A percentile compares a stretch with the other conserved stretches of the same genome.
Conservation (phyloP, 176 grass and related monocot genomes). For the Avena atlantica region DNA sequence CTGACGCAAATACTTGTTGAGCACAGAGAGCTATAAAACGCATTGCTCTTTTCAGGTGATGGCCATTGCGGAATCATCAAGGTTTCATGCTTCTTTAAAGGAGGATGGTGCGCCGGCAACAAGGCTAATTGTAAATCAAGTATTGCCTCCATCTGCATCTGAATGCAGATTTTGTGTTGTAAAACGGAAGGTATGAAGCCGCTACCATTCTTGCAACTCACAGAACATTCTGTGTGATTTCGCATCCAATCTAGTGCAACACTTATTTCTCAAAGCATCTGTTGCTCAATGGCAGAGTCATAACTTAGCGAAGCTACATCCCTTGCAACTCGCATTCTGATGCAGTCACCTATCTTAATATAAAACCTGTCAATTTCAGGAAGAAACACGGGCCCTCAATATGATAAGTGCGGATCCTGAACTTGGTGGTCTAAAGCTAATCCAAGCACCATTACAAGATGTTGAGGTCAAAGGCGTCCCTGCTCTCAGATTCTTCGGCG, state of each 20-base stretch:
- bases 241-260: no score
- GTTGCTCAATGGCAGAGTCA: not conserved
- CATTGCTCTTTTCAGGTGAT: slow-evolving; percentile 48
- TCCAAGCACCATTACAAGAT: slow-evolving; percentile 53
- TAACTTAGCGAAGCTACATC: not conserved
- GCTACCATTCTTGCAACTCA: not conserved
- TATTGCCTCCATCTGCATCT: slow-evolving; percentile 46
- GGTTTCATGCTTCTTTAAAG: slow-evolving; percentile 55
- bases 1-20: slow-evolving; percentile 6
- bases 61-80: slow-evolving; percentile 57
- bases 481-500: slow-evolving; percentile 58
- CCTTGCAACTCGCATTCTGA: not conserved
- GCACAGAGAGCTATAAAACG: not conserved
- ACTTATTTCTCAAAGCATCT: not conserved
- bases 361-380: slow-evolving; percentile 47
- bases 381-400: slow-evolving; percentile 55
- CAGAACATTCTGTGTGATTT: not conserved
- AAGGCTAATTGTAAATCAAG: slow-evolving; percentile 60
- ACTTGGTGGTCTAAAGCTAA: slow-evolving; percentile 54
- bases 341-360: not conserved
- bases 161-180: slow-evolving; percentile 64
- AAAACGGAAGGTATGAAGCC: slow-evolving; percentile 52
- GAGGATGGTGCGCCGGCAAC: slow-evolving; percentile 48
- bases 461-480: slow-evolving; percentile 64
- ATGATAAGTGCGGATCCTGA: slow-evolving; percentile 52